Base-by-base conservation (phyloP, 345 rosid genomes). In the Camelina sativa region DNA sequence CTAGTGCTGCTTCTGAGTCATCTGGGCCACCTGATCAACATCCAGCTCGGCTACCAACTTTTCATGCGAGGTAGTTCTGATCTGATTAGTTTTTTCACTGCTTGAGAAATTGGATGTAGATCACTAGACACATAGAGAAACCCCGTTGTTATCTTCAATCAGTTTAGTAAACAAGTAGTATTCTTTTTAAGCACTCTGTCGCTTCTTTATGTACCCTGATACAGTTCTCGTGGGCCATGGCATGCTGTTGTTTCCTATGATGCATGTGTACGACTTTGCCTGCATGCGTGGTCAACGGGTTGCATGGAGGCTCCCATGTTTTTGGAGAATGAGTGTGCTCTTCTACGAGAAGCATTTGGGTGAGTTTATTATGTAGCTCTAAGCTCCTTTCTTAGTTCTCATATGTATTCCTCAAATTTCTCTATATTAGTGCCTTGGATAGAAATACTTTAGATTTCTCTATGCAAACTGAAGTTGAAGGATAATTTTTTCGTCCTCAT, bases 271-370 rank as follows among this genome's bases (percentile, higher is more conserved):
- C 91, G 97, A 28, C 87, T 95, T 67, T 95, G 99, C 78, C 99
- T 95, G 79, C 91, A 95, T 81, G 96, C 99, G 44, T 95, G 99
- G 99, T 95, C 99, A 53, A 87, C 85, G 83, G 97, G 99, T 62
- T 95, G 99, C 83, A 82, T 82, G 96, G 97, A 95, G 79, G 97
- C 99, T 83, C 99, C 99, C 15, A 82, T 87, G 86, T 95, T 90
- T 80, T 80, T 95, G 79, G 97, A 95, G 63, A 87, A 92, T 73
- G 99, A 95, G 82, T 95, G 99, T 81, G 87, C 87, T 72, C 77
- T 92, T 46, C 77, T 95, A 38, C 90, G 99, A 63, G 93, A 92
- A 67, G 76, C 93, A 74, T 95, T 95, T 76, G 85, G 97, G 98
- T 93, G 81, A 82, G 91, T 57, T 56, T 65, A 62, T 44, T 61